Evolutionary conservation across 805 yeast species (phyloP), one percentile per base, ranked within the genome.

Genomic region (Wickerhamiella domercqiae): DNA sequence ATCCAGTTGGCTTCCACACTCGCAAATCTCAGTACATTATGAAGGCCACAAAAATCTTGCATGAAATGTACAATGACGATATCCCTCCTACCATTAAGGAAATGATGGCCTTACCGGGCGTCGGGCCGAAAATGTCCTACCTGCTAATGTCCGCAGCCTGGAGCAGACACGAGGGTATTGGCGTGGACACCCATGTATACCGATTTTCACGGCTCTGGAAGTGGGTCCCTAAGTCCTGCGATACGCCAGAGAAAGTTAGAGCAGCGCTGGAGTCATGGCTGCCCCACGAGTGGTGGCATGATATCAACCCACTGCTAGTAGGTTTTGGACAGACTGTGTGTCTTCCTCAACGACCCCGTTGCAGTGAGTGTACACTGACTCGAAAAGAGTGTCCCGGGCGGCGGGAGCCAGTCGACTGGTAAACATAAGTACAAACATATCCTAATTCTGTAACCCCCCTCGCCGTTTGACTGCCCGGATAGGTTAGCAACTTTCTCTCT

Each of bases 51-150:
- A 61, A 60, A 36, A 60, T 78, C 3, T 46, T 84, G 6, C 47
- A 51, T 3, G 67, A 65, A 1, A 50, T 66, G 16, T 73, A 65
- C 51, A 60, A 62, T 7, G 73, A 74, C 5, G 95, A 84, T 46
- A 67, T 87, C 3, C 97, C 97, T 0, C 57, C 67, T 41, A 66
- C 75, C 2, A 65, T 79, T 6, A 73, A 68, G 5, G 86, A 76
- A 1, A 64, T 86, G 36, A 64, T 70, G 4, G 56, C 68, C 0
- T 60, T 86, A 22, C 95, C 95, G 0, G 97, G 97, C 0, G 93
- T 86, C 2, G 97, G 97, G 0, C 94, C 94, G 6, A 86, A 86
- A 54, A 86, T 86, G 97, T 94, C 93, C 0, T 78, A 70, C 53
- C 58, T 86, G 29, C 65, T 86, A 1, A 60, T 83, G 41, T 94